phyloP scores from a whole-genome alignment of 1,284 basidiomycete species.

The Sparassis latifolia region DNA sequence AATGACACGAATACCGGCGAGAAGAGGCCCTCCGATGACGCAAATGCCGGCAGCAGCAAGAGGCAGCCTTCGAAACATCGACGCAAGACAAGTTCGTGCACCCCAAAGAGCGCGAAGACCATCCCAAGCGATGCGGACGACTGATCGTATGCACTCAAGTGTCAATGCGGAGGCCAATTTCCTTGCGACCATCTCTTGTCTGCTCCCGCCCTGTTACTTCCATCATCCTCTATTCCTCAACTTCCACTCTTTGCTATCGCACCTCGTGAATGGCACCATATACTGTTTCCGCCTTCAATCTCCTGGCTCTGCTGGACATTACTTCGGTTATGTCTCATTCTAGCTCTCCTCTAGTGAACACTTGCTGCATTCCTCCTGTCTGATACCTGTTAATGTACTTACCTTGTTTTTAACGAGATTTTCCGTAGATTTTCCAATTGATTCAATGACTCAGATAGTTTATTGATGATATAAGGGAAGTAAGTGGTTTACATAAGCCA shows the following conservation, averaged over 20 bases:
- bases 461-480: no score
- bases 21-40: background rate
- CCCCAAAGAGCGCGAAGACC: no score
- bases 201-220: background rate
- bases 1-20: background rate
- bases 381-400: no score
- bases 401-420: no score
- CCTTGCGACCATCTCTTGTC: background rate
- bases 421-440: no score
- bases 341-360: background rate
- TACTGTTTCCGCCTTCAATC: background rate
- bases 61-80: no score
- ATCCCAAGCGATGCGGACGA: no score
- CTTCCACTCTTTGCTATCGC: background rate
- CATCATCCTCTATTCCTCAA: background rate
- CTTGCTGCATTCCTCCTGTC: background rate
- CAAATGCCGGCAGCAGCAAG: background rate
- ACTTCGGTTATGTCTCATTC: background rate
- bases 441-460: no score
- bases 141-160: no score
- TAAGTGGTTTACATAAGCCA: no score
- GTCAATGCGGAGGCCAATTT: no score
- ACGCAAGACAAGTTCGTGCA: no score
- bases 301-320: background rate
- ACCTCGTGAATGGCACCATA: background rate